phyloP scores from a whole-genome alignment of 805 yeast species.

The Millerozyma acaciae region DNA sequence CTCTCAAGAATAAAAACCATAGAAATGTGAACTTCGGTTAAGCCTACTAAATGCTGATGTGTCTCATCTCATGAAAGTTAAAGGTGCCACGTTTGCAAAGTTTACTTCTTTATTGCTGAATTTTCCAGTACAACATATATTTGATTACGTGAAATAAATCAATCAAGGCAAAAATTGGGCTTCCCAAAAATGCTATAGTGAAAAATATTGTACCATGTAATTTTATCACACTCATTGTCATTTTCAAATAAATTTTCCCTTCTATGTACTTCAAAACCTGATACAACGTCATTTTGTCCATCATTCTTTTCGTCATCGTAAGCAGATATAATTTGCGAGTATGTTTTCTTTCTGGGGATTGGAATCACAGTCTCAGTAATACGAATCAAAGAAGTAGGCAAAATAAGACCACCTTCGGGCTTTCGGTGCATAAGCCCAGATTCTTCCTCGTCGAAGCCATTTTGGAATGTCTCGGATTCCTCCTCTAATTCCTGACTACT shows the following conservation, averaged over 20 bases:
- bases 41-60: no score
- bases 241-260: slow-evolving; percentile 12
- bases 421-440: background rate
- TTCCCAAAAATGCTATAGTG: slow-evolving; percentile 50
- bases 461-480: no score
- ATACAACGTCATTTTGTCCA: background rate
- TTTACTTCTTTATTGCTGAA: no score
- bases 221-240: slow-evolving; percentile 39
- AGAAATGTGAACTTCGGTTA: slow-evolving; percentile 11
- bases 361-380: slow-evolving; percentile 8
- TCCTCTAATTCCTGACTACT: no score
- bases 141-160: no score
- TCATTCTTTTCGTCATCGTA: background rate
- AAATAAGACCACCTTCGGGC: slow-evolving; percentile 10
- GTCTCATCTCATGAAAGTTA: no score
- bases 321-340: slow-evolving; percentile 15
- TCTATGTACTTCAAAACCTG: background rate
- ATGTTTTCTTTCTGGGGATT: slow-evolving; percentile 15
- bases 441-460: slow-evolving; percentile 1
- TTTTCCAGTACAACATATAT: no score
- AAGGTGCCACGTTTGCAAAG: no score
- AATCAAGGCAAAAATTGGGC: slow-evolving; percentile 31
- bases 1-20: slow-evolving; percentile 3
- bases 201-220: slow-evolving; percentile 51
- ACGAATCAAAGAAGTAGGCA: slow-evolving; percentile 19